Conservation (phyloP, 257 asterid genomes). For the Lycium barbarum region DNA sequence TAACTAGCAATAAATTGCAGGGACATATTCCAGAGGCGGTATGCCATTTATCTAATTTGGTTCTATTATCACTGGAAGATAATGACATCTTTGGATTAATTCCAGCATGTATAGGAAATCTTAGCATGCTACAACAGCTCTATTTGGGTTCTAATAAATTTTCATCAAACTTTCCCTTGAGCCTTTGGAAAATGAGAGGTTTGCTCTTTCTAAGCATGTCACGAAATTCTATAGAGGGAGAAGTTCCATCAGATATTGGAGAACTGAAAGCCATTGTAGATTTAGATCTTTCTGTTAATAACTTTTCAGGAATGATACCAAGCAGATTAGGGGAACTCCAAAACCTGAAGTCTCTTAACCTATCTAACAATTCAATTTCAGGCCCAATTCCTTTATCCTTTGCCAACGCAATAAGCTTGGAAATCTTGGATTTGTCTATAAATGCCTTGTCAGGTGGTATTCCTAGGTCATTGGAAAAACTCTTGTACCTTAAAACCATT, state of each 20-base stretch:
- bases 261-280: conserved; percentile 29
- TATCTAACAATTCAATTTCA: conserved; percentile 40
- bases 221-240: conserved; percentile 43
- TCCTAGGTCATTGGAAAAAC: conserved; percentile 39
- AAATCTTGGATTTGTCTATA: conserved; percentile 41
- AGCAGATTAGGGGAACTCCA: conserved; percentile 38
- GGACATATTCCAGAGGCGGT: conserved; percentile 36
- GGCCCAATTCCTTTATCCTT: conserved; percentile 52
- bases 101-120: conserved; percentile 45
- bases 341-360: conserved; percentile 37
- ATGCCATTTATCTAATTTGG: conserved; percentile 37
- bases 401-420: conserved; percentile 43
- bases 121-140: conserved; percentile 36
- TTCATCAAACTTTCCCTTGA: conserved; percentile 37
- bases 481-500: conserved; percentile 36
- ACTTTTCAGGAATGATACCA: conserved; percentile 40
- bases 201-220: conserved; percentile 40
- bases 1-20: conserved; percentile 35
- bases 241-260: conserved; percentile 41
- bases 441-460: conserved; percentile 44
- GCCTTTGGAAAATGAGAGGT: conserved; percentile 43
- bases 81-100: conserved; percentile 42
- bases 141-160: conserved; percentile 40
- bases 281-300: conserved; percentile 43
- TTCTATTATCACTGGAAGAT: conserved; percentile 22